phyloP scores from a whole-genome alignment of 495 filamentous ascomycete species.

The Polyplosphaeria fusca region DNA sequence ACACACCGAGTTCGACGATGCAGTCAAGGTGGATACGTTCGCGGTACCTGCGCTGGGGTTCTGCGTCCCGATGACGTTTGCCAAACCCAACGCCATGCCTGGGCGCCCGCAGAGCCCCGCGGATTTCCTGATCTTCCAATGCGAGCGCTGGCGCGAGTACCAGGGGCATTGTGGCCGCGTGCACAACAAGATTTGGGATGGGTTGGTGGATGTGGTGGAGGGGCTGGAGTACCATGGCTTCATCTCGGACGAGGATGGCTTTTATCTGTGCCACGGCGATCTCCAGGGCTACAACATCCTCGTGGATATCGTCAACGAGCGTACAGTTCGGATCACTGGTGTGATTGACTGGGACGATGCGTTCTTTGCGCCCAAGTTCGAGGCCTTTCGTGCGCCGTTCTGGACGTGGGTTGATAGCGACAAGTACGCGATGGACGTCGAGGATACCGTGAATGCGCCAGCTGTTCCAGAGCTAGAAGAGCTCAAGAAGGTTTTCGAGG shows the following conservation, averaged over 20 bases:
- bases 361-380: conserved; percentile 6
- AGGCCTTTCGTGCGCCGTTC: conserved; percentile 3
- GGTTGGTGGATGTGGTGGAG: not conserved
- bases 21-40: not conserved
- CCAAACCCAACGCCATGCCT: too few relatives aligned
- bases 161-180: not conserved
- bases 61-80: not conserved
- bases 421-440: not conserved
- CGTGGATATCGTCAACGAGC: not conserved
- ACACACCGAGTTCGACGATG: not conserved
- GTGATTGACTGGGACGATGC: conserved; percentile 19
- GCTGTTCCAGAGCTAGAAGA: not conserved
- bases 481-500: not conserved
- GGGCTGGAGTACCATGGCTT: not conserved
- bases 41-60: not conserved
- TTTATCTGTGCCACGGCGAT: conserved; percentile 9
- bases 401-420: conserved; percentile 3
- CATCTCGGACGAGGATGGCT: not conserved
- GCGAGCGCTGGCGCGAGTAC: not conserved
- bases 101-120: not conserved
- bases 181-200: conserved; percentile 4
- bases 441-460: not conserved
- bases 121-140: not conserved
- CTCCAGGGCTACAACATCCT: conserved; percentile 7
- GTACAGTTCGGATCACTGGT: conserved; percentile 3